Conservation (phyloP, 2,329 filamentous ascomycete genomes). For the Phoma sp. region DNA sequence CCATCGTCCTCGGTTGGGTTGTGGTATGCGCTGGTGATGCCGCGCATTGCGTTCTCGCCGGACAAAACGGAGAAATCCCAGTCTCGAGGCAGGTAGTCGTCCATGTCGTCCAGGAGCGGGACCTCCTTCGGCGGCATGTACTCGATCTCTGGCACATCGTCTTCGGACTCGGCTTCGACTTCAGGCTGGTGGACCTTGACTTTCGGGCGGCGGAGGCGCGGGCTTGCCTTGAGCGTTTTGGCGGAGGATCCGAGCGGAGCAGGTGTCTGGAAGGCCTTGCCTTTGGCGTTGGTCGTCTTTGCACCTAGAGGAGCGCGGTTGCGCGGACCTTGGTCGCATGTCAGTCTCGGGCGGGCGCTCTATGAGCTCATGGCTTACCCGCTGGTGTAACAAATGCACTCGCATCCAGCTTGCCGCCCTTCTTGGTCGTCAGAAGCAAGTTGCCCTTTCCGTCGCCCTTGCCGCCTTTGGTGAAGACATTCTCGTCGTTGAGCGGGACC, state of each 20-base stretch:
- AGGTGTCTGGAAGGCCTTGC: constrained; percentile 70
- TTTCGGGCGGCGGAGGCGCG: constrained; percentile 61
- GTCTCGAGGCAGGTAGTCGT: constrained; percentile 66
- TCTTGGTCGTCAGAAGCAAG: constrained; percentile 60
- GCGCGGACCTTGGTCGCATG: constrained; percentile 61
- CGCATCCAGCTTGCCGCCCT: constrained; percentile 61
- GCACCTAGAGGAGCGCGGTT: constrained; percentile 84
- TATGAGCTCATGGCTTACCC: constrained; percentile 59
- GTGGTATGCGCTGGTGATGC: constrained; percentile 59
- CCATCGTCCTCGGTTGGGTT: constrained; percentile 72
- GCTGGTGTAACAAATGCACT: constrained; percentile 80
- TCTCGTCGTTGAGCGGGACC: constrained; percentile 83
- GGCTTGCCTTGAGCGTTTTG: constrained; percentile 71
- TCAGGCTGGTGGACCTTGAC: constrained; percentile 71
- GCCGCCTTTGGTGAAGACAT: constrained; percentile 69
- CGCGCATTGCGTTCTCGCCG: constrained; percentile 61
- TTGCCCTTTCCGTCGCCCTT: constrained; percentile 69
- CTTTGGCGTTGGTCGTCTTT: constrained; percentile 97
- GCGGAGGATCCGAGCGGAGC: constrained; percentile 66
- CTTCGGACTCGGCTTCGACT: constrained; percentile 58
- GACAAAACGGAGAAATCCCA: constrained; percentile 60
- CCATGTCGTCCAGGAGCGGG: constrained; percentile 71
- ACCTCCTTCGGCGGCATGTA: constrained; percentile 80
- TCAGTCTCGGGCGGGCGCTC: constrained; percentile 7
- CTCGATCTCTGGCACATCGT: constrained; percentile 78